Evolutionary conservation across 2,329 filamentous ascomycete genomes (phyloP), one percentile per base, ranked within the genome.

Genomic region (Anisogramma anomala): DNA sequence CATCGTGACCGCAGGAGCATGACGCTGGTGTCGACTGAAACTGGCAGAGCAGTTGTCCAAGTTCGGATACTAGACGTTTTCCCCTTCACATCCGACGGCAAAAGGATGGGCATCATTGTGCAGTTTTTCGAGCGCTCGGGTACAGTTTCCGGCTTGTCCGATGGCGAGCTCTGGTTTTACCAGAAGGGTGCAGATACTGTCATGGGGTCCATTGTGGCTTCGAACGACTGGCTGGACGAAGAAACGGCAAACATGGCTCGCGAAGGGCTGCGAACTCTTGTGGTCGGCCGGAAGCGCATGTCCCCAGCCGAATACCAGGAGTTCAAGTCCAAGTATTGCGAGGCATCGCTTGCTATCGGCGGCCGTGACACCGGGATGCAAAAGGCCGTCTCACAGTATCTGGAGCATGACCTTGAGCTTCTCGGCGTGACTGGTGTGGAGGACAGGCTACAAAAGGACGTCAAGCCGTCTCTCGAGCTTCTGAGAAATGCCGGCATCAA

Each of bases 181-280:
- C 88, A 98, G 55, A 98, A 98, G 62, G 91, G 91, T 47, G 93
- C 91, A 3, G 93, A 98, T 58, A 96, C 91, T 0, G 89, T 98
- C 49, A 98, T 98, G 93, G 77, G 81, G n/a, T 74, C 81, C 3
- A 96, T 98, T 50, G 91, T 98, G 26, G 85, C 83, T 6, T 78
- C 88, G 14, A 98, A 96, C 55, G 91, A 98, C 64, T 98, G 91
- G 93, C 77, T 98, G 0, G 91, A 98, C 51, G 91, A 98, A 60
- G 91, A 98, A 60, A 96, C 91, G 0, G 85, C 86, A n/a, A 98
- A 98, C 58, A 98, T 98, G 93, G 93, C 93, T 5, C 79, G 91
- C 35, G 93, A 98, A 67, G 91, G 91, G 28, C 68, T 98, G 36
- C 81, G 91, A 43, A 98, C 91, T 1, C 71, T 98, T 5, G 91